Conservation (phyloP, 2,329 filamentous ascomycete species). For the Fusarium sp. region DNA sequence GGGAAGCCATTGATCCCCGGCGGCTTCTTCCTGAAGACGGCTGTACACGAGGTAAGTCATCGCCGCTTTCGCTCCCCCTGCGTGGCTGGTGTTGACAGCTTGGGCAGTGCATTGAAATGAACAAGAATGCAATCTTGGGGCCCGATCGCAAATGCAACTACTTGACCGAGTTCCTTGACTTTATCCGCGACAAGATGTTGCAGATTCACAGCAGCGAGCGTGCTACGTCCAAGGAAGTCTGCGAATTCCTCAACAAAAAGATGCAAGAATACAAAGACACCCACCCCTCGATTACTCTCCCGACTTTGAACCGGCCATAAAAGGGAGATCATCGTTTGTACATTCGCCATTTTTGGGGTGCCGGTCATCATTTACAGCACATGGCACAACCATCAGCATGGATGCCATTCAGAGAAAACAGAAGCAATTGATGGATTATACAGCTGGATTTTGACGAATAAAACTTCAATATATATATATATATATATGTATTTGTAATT, state of each 20-base stretch:
- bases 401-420: neutral
- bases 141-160: fast-evolving
- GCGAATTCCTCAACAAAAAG: neutral
- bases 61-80: neutral
- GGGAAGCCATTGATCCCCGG: too few relatives aligned
- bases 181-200: neutral
- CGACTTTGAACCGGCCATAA: neutral
- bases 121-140: neutral
- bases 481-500: too few relatives aligned
- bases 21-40: neutral
- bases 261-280: too few relatives aligned
- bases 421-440: neutral
- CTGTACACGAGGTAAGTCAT: neutral
- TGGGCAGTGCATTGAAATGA: neutral
- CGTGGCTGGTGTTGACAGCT: neutral
- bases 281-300: neutral
- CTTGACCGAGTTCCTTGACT: neutral
- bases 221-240: neutral
- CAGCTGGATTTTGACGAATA: too few relatives aligned
- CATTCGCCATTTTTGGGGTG: neutral
- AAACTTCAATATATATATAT: too few relatives aligned
- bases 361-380: neutral
- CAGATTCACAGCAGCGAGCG: neutral
- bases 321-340: neutral
- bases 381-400: neutral